phyloP scores from a whole-genome alignment of 805 yeast species.

The Candida orba region DNA sequence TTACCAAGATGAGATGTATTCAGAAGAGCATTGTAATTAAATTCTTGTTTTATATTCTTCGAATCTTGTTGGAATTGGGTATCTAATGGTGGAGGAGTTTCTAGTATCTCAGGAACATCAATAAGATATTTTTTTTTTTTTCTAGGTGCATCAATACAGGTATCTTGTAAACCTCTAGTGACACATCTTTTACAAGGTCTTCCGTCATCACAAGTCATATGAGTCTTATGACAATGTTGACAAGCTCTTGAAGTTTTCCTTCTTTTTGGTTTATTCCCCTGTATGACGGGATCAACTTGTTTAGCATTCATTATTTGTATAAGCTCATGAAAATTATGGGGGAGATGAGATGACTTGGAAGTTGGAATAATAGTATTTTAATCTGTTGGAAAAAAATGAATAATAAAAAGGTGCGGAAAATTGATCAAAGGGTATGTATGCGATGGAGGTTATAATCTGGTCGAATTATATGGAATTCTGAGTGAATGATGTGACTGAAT shows the following conservation, averaged over 20 bases:
- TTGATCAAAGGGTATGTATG: too few relatives aligned
- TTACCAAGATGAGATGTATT: too few relatives aligned
- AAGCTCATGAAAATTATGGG: too few relatives aligned
- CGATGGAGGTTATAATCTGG: too few relatives aligned
- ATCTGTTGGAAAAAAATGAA: too few relatives aligned
- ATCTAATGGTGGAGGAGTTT: not conserved
- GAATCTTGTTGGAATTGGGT: not conserved
- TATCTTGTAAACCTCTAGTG: constrained; percentile 52
- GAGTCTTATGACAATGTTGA: constrained; percentile 83
- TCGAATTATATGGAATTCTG: too few relatives aligned
- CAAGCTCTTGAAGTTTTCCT: constrained; percentile 85
- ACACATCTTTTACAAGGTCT: constrained; percentile 82
- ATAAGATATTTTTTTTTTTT: constrained; percentile 75
- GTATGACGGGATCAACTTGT: not conserved
- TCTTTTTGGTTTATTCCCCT: constrained; percentile 17
- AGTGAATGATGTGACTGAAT: too few relatives aligned
- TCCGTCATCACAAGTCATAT: constrained; percentile 79
- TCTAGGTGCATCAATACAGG: constrained; percentile 87
- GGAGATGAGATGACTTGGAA: too few relatives aligned
- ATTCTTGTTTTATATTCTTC: not conserved
- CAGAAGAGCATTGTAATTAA: too few relatives aligned
- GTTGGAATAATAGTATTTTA: too few relatives aligned
- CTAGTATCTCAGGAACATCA: constrained; percentile 40
- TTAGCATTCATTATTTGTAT: not conserved
- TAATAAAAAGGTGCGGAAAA: too few relatives aligned